Evolutionary conservation across 768 basidiomycete genomes (phyloP).

Genomic region (Tricholoma terreum): DNA sequence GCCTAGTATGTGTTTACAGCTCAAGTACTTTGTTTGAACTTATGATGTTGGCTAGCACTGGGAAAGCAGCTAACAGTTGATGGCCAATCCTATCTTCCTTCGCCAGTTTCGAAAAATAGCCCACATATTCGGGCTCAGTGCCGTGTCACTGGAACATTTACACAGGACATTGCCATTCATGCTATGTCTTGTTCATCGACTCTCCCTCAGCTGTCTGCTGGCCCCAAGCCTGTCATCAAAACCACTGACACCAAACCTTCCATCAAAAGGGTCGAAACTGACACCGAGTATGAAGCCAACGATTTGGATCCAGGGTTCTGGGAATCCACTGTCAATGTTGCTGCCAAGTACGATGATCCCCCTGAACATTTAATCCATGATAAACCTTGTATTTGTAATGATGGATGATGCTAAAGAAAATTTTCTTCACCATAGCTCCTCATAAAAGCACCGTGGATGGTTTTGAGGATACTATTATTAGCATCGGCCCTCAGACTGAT

Average conservation of each 20-base stretch:
- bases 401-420: no score
- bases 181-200: no score
- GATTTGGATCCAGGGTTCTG: no score
- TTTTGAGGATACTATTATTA: background rate
- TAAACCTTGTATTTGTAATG: no score
- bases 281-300: no score
- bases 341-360: no score
- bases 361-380: no score
- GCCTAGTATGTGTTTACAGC: background rate
- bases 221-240: background rate
- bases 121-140: slow-evolving; percentile 4
- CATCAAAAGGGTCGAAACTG: no score
- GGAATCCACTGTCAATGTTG: no score
- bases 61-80: background rate
- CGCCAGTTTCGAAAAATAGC: background rate
- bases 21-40: background rate
- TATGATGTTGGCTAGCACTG: background rate
- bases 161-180: slow-evolving; percentile 2
- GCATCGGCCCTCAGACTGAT: slow-evolving; percentile 4
- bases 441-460: background rate
- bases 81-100: slow-evolving; percentile 6
- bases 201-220: background rate
- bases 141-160: background rate
- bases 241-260: background rate
- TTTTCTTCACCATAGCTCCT: background rate